phyloP scores from a whole-genome alignment of 2,329 filamentous ascomycete genomes.

The Microsporum audouinii region DNA sequence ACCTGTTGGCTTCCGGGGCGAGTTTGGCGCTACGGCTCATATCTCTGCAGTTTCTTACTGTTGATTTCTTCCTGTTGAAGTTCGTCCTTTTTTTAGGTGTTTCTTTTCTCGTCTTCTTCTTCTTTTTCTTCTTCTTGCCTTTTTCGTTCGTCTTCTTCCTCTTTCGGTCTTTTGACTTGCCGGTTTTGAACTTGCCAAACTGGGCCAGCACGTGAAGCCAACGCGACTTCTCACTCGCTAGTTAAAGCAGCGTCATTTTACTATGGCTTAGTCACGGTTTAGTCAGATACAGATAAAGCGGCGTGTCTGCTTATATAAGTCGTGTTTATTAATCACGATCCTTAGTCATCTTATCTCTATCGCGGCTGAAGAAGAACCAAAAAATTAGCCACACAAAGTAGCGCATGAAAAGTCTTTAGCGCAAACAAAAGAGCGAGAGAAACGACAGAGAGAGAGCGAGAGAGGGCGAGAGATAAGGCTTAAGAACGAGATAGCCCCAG shows the following conservation, averaged over 20 bases:
- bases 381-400: too few relatives aligned
- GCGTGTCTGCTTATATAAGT: not conserved
- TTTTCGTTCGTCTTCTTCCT: not conserved
- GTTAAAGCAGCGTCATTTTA: not conserved
- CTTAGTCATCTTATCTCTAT: not conserved
- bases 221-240: not conserved
- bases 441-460: too few relatives aligned
- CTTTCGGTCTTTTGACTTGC: not conserved
- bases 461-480: too few relatives aligned
- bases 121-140: not conserved
- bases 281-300: not conserved
- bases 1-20: constrained; percentile 99
- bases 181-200: not conserved
- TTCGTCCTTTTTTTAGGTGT: not conserved
- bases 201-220: not conserved
- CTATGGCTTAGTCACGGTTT: not conserved
- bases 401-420: too few relatives aligned
- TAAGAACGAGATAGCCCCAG: too few relatives aligned
- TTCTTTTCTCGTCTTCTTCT: not conserved
- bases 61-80: not conserved
- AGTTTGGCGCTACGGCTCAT: constrained; percentile 96
- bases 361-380: too few relatives aligned
- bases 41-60: constrained; percentile 42
- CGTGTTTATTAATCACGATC: not conserved
- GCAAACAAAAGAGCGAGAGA: too few relatives aligned